Evolutionary conservation across 225 moss, liverwort and hornwort species (phyloP).

Genomic region (Sphagnum contortum): DNA sequence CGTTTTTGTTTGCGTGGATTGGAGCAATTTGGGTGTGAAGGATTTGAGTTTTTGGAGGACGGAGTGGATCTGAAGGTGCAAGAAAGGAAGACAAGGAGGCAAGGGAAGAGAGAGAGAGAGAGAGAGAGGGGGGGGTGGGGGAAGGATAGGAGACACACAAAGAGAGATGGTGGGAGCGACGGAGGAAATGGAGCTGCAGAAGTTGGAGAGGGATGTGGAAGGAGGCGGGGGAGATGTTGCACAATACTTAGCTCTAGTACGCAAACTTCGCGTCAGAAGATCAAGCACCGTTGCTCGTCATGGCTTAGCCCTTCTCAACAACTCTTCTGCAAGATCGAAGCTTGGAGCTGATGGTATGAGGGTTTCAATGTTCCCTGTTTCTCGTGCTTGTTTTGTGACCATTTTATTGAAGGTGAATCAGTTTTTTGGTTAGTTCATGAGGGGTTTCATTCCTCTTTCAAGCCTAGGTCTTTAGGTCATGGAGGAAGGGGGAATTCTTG

Average conservation of each 20-base stretch:
- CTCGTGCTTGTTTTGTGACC: neutral
- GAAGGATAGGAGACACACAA: neutral
- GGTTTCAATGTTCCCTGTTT: neutral
- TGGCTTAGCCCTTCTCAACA: conserved; percentile 59
- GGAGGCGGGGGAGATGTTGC: conserved; percentile 63
- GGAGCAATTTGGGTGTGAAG: no score
- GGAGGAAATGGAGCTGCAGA: conserved; percentile 71
- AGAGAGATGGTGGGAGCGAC: conserved; percentile 30
- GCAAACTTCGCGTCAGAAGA: conserved; percentile 68
- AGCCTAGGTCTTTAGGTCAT: neutral
- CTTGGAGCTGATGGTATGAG: conserved; percentile 81
- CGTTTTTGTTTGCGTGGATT: no score
- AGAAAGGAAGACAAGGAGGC: no score
- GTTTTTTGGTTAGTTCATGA: neutral
- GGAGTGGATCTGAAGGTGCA: no score
- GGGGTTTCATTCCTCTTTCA: neutral
- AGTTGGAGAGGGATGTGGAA: conserved; percentile 83
- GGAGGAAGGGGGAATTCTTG: neutral
- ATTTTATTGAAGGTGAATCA: neutral
- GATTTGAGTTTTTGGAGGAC: no score
- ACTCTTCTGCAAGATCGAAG: conserved; percentile 48
- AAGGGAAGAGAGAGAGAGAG: no score
- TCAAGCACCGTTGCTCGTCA: conserved; percentile 55
- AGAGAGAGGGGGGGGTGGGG: no score
- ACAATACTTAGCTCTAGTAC: conserved; percentile 58